Evolutionary conservation across 257 asterid genomes (phyloP).

Genomic region (Ajuga chamaepitys): DNA sequence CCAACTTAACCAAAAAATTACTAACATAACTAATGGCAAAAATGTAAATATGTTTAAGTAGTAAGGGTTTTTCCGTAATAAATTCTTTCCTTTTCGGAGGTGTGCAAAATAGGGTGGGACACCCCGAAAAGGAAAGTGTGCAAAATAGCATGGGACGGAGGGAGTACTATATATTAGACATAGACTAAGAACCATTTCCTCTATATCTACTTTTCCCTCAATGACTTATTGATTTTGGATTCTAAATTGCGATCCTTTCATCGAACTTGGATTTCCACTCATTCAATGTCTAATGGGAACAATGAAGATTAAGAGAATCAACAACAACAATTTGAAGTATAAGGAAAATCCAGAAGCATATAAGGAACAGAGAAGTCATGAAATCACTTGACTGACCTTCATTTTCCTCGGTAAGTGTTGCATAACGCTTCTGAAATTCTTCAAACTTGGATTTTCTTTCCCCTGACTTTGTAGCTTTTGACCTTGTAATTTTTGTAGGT

Average conservation of each 20-base stretch:
- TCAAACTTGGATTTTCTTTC: conserved; percentile 80
- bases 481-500: conserved; percentile 49
- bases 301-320: not conserved
- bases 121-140: no score
- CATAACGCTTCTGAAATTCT: conserved; percentile 56
- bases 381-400: conserved; percentile 46
- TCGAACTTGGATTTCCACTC: conserved; percentile 94
- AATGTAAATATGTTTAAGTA: no score
- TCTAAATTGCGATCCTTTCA: conserved; percentile 58
- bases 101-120: no score
- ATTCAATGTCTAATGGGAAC: conserved; percentile 53
- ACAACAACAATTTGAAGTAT: not conserved
- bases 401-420: conserved; percentile 61
- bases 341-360: conserved; percentile 8
- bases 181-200: no score
- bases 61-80: no score
- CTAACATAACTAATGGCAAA: no score
- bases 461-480: conserved; percentile 66
- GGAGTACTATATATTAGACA: no score
- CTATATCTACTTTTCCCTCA: conserved; percentile 62
- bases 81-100: no score
- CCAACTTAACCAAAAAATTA: no score
- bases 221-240: conserved; percentile 49
- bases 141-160: no score
- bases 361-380: not conserved